Base-by-base conservation (phyloP, 75 land plant genomes). In the Picea glauca region DNA sequence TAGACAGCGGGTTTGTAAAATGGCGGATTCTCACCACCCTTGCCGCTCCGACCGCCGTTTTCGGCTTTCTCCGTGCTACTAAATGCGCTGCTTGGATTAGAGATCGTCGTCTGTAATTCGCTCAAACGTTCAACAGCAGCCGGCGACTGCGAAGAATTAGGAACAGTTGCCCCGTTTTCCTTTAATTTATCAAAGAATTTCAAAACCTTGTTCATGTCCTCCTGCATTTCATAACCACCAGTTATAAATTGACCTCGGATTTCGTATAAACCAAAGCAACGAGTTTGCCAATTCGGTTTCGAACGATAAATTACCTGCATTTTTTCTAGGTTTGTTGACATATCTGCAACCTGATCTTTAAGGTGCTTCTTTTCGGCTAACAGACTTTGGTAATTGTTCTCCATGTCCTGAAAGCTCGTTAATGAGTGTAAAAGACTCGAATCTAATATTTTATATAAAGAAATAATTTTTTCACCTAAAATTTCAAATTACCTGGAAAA, bases 281-380 rank as follows among this genome's bases (percentile, higher is more conserved):
- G 15, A 72, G 9, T 2, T 3, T 35, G 13, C 3, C 5, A 17
- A 13, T 70, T 32, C 73, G 5, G 3, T 18, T 21, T 5, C 4
- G 26, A 8, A 32, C 20, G n/a, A 3, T 9, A 20, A 18, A 32
- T 5, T 58, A 83, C 85, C 85, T 83, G 77, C 63, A 83, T 11
- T 58, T 11, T 32, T 12, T 70, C 17, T 33, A 83, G 15, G n/a
- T 31, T 40, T 43, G 11, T 40, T 26, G 63, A 26, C 63, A 83
- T 21, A 11, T 21, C 50, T 30, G 62, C 15, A 20, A 80, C 5
- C 17, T 80, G 59, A n/a, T 32, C 58, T 66, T 83, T 78, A 8
- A 75, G 50, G n/a, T 59, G 32, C 62, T 66, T 46, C 21, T 59
- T 83, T 70, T 60, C 31, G 23, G 68, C n/a, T 17, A 77, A 21